Evolutionary conservation across 768 basidiomycete species (phyloP).

Genomic region (Mycena maculata): DNA sequence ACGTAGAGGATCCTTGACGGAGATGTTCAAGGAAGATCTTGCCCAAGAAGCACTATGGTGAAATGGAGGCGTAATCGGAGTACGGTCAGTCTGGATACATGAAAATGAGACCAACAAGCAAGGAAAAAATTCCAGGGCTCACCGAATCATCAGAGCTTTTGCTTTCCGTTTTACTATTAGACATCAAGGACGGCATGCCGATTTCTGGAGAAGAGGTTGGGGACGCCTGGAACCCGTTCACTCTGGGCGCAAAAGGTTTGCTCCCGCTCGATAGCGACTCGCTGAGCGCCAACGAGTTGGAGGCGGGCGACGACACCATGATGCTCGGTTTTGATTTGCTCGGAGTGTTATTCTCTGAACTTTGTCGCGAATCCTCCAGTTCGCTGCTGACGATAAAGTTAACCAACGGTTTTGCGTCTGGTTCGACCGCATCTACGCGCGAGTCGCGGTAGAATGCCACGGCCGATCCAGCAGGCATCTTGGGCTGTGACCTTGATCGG

Average conservation of each 20-base stretch:
- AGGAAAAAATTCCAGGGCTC: conserved; percentile 39
- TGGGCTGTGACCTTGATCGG: conserved; percentile 69
- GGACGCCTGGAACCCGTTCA: conserved; percentile 26
- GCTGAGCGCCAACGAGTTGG: conserved; percentile 9
- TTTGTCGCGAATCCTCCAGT: conserved; percentile 61
- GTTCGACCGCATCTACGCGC: conserved; percentile 60
- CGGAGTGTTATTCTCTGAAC: conserved; percentile 35
- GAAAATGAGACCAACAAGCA: conserved; percentile 18
- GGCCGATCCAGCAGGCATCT: conserved; percentile 76
- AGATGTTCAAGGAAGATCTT: conserved; percentile 64
- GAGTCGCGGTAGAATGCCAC: conserved; percentile 82
- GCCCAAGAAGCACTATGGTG: conserved; percentile 64
- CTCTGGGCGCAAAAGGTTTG: conserved; percentile 32
- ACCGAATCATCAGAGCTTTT: conserved; percentile 69
- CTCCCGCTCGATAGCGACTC: conserved; percentile 36
- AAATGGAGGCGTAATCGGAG: conserved; percentile 60
- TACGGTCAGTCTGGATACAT: conserved; percentile 52
- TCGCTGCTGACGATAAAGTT: conserved; percentile 87
- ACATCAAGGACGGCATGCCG: conserved; percentile 41
- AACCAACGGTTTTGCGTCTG: conserved; percentile 62
- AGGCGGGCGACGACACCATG: conserved; percentile 37
- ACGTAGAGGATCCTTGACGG: conserved; percentile 76
- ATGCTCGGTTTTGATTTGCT: conserved; percentile 39
- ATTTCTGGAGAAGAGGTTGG: conserved; percentile 37
- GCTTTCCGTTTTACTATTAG: conserved; percentile 55